A percentile compares a stretch with the other conserved stretches of the same genome.
Evolutionary conservation across 2,329 filamentous ascomycete genomes (phyloP).

Genomic region (Fusarium decemcellulare): DNA sequence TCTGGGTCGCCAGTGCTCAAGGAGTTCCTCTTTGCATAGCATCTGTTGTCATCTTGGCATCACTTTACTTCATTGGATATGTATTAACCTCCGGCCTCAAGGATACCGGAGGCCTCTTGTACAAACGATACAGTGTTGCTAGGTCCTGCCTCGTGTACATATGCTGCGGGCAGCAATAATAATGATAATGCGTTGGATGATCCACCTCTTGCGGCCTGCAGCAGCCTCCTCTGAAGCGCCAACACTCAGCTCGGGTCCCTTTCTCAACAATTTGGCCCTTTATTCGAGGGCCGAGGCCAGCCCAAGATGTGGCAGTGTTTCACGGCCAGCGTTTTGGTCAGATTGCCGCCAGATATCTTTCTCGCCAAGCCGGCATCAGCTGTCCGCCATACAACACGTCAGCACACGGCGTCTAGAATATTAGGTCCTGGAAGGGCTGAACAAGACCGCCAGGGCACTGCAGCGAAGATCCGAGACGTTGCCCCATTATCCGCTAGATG

Average conservation of each 20-base stretch:
- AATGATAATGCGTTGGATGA: conserved; percentile 49
- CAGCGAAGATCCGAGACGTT: background rate
- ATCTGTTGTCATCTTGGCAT: conserved; percentile 19
- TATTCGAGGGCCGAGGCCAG: conserved; percentile 9
- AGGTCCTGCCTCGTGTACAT: conserved; percentile 28
- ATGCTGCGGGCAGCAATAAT: conserved; percentile 34
- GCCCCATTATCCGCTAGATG: conserved; percentile 13
- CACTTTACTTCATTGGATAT: conserved; percentile 41
- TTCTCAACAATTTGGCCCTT: background rate
- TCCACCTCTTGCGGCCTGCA: conserved; percentile 6
- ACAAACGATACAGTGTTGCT: conserved; percentile 39
- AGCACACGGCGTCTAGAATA: conserved; percentile 15
- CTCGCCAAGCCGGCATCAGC: conserved; percentile 23
- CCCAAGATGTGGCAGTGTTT: conserved; percentile 14
- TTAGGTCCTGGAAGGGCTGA: conserved; percentile 10
- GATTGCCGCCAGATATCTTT: background rate
- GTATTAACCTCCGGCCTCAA: conserved; percentile 27
- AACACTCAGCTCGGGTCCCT: background rate
- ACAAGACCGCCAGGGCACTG: conserved; percentile 9
- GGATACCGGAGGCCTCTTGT: conserved; percentile 37
- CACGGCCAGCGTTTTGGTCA: background rate
- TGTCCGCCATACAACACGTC: conserved; percentile 14
- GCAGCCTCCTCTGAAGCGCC: background rate
- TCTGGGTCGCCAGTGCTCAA: conserved; percentile 91
- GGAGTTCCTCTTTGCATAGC: conserved; percentile 84